Percentiles rank a stretch among this genome's conserved stretches.
Evolutionary conservation across 306 rosid genomes (phyloP).

Genomic region (Rosa chinensis): DNA sequence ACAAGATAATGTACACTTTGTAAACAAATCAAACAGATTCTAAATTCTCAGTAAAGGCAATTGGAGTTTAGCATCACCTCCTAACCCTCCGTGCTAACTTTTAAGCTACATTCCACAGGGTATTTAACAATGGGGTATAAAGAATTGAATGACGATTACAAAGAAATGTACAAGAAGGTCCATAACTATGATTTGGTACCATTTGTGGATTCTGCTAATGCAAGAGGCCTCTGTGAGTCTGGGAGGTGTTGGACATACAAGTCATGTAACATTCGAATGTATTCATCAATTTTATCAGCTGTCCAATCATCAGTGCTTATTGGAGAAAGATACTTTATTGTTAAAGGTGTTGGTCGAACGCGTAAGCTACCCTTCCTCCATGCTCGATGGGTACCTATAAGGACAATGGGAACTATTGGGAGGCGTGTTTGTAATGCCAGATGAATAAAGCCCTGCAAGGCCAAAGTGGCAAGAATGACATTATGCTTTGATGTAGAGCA

Average conservation of each 20-base stretch:
- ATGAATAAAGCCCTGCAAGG: slow-evolving; percentile 64
- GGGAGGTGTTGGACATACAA: slow-evolving; percentile 51
- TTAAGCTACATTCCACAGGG: background rate
- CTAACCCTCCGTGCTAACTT: background rate
- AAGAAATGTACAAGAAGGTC: slow-evolving; percentile 11
- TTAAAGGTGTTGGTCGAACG: slow-evolving; percentile 50
- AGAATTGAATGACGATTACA: background rate
- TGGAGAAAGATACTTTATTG: slow-evolving; percentile 53
- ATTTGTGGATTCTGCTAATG: slow-evolving; percentile 13
- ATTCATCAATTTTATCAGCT: slow-evolving; percentile 46
- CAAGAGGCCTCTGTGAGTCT: slow-evolving; percentile 45
- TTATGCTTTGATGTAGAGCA: too few relatives aligned
- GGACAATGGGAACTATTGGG: slow-evolving; percentile 58
- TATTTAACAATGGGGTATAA: background rate
- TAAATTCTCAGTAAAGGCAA: too few relatives aligned
- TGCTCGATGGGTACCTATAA: slow-evolving; percentile 58
- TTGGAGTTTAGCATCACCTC: background rate
- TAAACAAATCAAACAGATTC: too few relatives aligned
- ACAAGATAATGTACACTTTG: too few relatives aligned
- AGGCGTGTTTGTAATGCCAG: slow-evolving; percentile 60
- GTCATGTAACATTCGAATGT: slow-evolving; percentile 35
- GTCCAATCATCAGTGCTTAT: slow-evolving; percentile 52
- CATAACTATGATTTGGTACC: slow-evolving; percentile 14
- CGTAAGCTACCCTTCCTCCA: slow-evolving; percentile 66
- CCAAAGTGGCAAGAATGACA: background rate